Percentiles rank a stretch among this genome's conserved stretches.
phyloP scores from a whole-genome alignment of 805 yeast species.

The Pichia cephalocereana region DNA sequence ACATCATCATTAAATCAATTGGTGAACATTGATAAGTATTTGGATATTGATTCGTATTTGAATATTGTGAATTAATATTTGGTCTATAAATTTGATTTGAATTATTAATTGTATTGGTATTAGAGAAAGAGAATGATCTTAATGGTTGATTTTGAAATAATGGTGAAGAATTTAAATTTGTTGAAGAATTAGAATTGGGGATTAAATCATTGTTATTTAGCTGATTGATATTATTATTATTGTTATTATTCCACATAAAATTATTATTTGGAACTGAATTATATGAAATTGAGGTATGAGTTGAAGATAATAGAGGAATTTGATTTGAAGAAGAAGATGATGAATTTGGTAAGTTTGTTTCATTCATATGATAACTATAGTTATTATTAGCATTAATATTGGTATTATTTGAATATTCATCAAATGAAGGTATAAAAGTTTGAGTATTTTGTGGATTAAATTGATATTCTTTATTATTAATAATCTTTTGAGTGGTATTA shows the following conservation, averaged over 20 bases:
- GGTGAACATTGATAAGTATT: neutral
- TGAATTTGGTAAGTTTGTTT: too few species aligned
- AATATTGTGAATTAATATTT: neutral
- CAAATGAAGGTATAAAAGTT: too few species aligned
- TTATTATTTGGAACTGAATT: neutral
- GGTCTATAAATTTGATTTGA: too few species aligned
- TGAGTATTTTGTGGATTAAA: neutral
- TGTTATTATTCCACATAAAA: neutral
- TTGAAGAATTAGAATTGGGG: neutral
- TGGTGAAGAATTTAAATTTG: neutral
- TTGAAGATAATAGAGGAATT: too few species aligned
- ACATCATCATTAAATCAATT: neutral
- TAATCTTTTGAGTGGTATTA: constrained; percentile 4
- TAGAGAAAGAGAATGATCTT: constrained; percentile 7
- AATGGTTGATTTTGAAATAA: neutral
- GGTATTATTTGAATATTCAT: too few species aligned
- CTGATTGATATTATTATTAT: neutral
- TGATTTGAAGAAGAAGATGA: too few species aligned
- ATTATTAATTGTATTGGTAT: neutral
- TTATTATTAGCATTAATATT: too few species aligned
- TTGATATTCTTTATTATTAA: neutral
- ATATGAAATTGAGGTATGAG: neutral
- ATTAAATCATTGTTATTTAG: neutral
- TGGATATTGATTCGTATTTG: neutral
- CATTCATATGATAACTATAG: too few species aligned